A percentile compares a stretch with the other conserved stretches of the same genome.
These are phyloP conservation scores for Yamadazyma atmosphaerica DNA, from an alignment of 1,139 yeast genomes.

Conservation along the genomic window DNA sequence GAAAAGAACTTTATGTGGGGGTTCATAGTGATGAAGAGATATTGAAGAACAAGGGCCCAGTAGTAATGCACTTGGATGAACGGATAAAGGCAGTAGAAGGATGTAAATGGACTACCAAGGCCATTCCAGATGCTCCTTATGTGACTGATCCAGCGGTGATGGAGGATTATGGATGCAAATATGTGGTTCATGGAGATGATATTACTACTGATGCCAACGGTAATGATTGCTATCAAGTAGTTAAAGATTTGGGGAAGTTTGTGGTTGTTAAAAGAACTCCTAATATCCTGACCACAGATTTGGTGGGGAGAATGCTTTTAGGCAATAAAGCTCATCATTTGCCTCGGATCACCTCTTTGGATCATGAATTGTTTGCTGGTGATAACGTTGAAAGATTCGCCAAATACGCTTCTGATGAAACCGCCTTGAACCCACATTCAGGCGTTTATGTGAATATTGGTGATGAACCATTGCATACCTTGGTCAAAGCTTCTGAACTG, in stretches of 20 bases:
- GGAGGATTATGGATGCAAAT: conserved; percentile 73
- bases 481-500: conserved; percentile 36
- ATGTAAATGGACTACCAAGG: conserved; percentile 83
- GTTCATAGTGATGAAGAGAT: conserved; percentile 93
- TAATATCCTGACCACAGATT: conserved; percentile 90
- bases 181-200: conserved; percentile 97
- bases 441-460: conserved; percentile 52
- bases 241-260: conserved; percentile 84
- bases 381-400: conserved; percentile 37
- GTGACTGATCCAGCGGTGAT: conserved; percentile 87
- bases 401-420: conserved; percentile 63
- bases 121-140: conserved; percentile 83
- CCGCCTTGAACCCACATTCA: conserved; percentile 63
- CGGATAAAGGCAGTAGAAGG: conserved; percentile 82
- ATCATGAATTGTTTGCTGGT: conserved; percentile 36
- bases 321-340: conserved; percentile 60
- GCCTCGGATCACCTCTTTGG: conserved; percentile 29
- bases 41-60: conserved; percentile 80
- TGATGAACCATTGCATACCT: conserved; percentile 24
- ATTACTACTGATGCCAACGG: conserved; percentile 96
- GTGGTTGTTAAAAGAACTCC: conserved; percentile 90
- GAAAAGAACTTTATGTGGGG: conserved; percentile 76
- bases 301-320: conserved; percentile 86
- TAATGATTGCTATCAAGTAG: conserved; percentile 82
- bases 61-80: conserved; percentile 84